Evolutionary conservation across 148 eudicot genomes (phyloP).

Genomic region (Chenopodium formosanum): DNA sequence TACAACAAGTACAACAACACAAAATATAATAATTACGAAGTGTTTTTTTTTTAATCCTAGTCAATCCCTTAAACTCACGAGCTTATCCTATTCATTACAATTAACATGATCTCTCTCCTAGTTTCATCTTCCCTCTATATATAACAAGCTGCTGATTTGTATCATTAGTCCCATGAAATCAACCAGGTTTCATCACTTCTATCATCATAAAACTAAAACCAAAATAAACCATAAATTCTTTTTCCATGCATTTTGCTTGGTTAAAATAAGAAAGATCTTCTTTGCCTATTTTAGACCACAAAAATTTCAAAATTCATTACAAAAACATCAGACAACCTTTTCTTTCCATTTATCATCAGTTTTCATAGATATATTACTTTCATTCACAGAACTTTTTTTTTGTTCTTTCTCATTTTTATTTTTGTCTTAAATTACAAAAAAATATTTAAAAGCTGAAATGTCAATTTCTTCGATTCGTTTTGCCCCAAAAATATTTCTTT

Average conservation of each 20-base stretch:
- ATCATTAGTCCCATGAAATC: background rate
- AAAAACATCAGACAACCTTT: background rate
- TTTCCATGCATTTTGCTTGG: slow-evolving; percentile 5
- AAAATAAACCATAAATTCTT: too few species aligned
- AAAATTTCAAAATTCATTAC: background rate
- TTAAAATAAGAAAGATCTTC: background rate
- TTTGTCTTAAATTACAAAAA: background rate
- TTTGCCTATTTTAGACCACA: slow-evolving; percentile 14
- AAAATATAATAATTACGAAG: too few species aligned
- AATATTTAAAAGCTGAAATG: slow-evolving; percentile 40
- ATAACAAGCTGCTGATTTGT: background rate
- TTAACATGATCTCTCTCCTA: too few species aligned
- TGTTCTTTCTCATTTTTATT: background rate
- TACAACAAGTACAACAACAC: too few species aligned
- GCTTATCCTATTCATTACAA: too few species aligned
- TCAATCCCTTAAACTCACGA: too few species aligned
- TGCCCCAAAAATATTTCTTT: slow-evolving; percentile 24
- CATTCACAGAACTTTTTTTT: background rate
- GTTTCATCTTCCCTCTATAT: too few species aligned
- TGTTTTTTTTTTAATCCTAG: too few species aligned
- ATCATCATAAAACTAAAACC: background rate
- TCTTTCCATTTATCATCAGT: background rate
- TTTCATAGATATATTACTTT: slow-evolving; percentile 2
- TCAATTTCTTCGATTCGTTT: slow-evolving; percentile 47
- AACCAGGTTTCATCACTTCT: background rate